Evolutionary conservation across 202 grass and related monocot genomes (phyloP).

Genomic region (Cymbopogon flexuosus): DNA sequence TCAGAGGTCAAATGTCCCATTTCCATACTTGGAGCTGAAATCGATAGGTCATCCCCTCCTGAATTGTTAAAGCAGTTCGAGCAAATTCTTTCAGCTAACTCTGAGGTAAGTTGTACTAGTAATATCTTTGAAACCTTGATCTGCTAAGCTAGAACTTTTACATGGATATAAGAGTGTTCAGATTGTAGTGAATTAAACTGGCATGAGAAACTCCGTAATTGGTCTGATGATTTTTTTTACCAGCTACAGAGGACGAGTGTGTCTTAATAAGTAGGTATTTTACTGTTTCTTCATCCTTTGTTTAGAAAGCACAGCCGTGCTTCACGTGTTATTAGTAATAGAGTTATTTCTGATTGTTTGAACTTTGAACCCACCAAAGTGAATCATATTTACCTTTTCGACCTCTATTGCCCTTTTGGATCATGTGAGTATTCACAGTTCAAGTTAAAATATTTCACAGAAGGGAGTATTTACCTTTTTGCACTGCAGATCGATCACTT

Average conservation of each 20-base stretch:
- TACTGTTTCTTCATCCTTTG: not conserved
- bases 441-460: not conserved
- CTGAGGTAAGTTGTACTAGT: not conserved
- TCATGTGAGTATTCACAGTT: not conserved
- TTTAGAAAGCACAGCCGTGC: not conserved
- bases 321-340: not conserved
- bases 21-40: slow-evolving; percentile 52
- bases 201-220: not conserved
- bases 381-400: not conserved
- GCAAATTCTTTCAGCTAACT: slow-evolving; percentile 27
- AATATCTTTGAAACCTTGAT: not conserved
- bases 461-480: too few species aligned
- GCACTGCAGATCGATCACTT: slow-evolving; percentile 34
- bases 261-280: not conserved
- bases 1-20: slow-evolving; percentile 46
- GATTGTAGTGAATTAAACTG: not conserved
- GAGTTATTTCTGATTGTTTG: not conserved
- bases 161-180: not conserved
- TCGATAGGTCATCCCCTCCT: slow-evolving; percentile 23
- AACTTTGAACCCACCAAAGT: not conserved
- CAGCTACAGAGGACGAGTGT: not conserved
- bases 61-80: slow-evolving; percentile 40
- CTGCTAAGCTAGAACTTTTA: not conserved
- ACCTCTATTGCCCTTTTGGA: not conserved
- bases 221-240: not conserved